Evolutionary conservation across 345 rosid genomes (phyloP), one percentile per base, ranked within the genome.

Genomic region (Hibiscus tridactylites): DNA sequence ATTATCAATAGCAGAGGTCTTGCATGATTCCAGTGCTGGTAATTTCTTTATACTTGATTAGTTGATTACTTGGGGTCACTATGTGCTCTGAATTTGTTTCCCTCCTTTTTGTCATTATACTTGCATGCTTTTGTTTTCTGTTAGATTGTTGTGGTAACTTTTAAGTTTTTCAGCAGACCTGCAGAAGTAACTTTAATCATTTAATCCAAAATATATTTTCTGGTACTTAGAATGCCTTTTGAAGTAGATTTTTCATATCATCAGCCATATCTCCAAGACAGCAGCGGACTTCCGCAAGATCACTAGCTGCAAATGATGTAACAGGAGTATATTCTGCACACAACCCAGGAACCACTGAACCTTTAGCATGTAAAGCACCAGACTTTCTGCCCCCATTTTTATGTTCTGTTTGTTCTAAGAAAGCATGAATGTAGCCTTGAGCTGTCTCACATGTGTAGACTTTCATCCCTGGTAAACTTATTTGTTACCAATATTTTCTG

Each of bases 1-100:
- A 19, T 78, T 90, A 64, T 87, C 91, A 52, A 87, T 83, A 58
- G 89, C 97, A 2, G 90, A 89, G 79, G 89, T 89, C 75, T 71
- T 87, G 72, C 78, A 84, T 81, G 95, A 85, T 72, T 78, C 91
- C 46, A 70, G 73, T 71, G 79, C 81, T 9, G 97, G 97, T 90
- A 76, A 62, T 39, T 73, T 15, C 75, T 81, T 66, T 28, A 39
- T 68, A 58, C 63, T 61, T 60, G 56, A 71, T 60, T 21, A 21
- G 60, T 61, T 60, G 56, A 71, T 60, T 56, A 42, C 62, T 5
- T 39, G 29, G 61, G 1, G 28, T 19, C 62, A 35, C 26, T 24
- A 17, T 54, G 19, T 70, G 16, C 3, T 12, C 28, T 70, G 52
- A 39, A 17, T 17, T 70, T 57, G 28, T 56, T 3, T 70, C 59